A percentile compares a stretch with the other conserved stretches of the same genome.
Conservation (phyloP, 2,329 filamentous ascomycete genomes). For the Epicoccum sorghinum region DNA sequence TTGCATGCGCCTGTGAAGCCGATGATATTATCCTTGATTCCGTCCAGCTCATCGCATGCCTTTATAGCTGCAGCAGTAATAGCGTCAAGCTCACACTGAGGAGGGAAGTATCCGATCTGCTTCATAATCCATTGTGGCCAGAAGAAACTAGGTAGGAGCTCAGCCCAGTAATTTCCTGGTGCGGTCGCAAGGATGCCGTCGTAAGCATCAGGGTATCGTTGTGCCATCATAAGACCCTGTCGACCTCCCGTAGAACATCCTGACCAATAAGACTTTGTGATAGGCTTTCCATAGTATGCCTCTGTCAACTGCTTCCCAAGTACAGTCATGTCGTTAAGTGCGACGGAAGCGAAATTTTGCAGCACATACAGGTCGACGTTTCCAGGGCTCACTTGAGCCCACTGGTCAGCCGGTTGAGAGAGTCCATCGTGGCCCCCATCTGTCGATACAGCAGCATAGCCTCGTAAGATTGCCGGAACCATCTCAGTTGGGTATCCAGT, state of each 20-base stretch:
- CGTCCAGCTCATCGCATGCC: conserved; percentile 32
- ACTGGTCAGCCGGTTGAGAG: conserved; percentile 3
- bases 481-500: conserved; percentile 25
- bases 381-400: conserved; percentile 22
- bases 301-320: conserved; percentile 15
- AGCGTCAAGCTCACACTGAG: conserved; percentile 30
- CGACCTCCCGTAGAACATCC: conserved; percentile 44
- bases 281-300: conserved; percentile 35
- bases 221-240: conserved; percentile 38
- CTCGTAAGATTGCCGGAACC: conserved; percentile 20
- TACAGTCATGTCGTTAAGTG: conserved; percentile 36
- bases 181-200: conserved; percentile 41
- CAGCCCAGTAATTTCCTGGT: conserved; percentile 29
- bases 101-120: conserved; percentile 7
- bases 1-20: conserved; percentile 25
- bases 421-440: conserved; percentile 26
- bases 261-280: conserved; percentile 42
- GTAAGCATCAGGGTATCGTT: conserved; percentile 35
- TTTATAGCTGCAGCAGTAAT: conserved; percentile 23
- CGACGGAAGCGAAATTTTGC: conserved; percentile 41
- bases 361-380: conserved; percentile 31
- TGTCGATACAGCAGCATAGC: conserved; percentile 32
- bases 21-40: conserved; percentile 28
- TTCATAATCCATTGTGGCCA: conserved; percentile 30
- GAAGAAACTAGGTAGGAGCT: conserved; percentile 15